Evolutionary conservation across 495 filamentous ascomycete genomes (phyloP).

Genomic region (Podospora tetraspora): DNA sequence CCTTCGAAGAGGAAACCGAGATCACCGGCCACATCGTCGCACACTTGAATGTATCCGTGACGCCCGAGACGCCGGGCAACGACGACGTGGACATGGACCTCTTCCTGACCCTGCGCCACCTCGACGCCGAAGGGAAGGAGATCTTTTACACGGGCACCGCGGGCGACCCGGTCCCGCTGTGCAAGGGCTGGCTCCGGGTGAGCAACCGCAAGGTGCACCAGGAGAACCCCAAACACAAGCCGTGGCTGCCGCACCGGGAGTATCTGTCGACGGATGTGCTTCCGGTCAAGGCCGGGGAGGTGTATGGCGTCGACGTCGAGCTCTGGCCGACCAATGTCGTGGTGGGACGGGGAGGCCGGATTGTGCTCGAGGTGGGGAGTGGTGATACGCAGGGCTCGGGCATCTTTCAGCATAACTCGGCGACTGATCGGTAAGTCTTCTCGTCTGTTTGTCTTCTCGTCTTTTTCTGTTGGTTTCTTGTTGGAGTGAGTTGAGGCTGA

Average conservation of each 20-base stretch:
- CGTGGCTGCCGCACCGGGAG: slow-evolving; percentile 54
- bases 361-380: slow-evolving; percentile 54
- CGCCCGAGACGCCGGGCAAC: slow-evolving; percentile 30
- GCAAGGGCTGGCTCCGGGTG: slow-evolving; percentile 55
- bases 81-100: slow-evolving; percentile 55
- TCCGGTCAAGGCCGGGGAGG: slow-evolving; percentile 48
- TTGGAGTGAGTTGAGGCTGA: not conserved
- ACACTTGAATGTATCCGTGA: slow-evolving; percentile 55
- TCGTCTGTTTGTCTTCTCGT: not conserved
- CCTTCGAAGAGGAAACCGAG: slow-evolving; percentile 55
- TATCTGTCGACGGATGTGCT: slow-evolving; percentile 54
- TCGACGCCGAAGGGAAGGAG: slow-evolving; percentile 50
- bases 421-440: slow-evolving; percentile 27
- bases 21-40: slow-evolving; percentile 63
- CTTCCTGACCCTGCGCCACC: slow-evolving; percentile 58
- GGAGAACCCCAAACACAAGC: slow-evolving; percentile 40
- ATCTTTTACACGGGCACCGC: slow-evolving; percentile 59
- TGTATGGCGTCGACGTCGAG: slow-evolving; percentile 62
- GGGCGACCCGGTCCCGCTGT: slow-evolving; percentile 43
- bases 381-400: slow-evolving; percentile 60
- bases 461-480: not conserved
- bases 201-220: slow-evolving; percentile 49
- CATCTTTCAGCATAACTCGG: slow-evolving; percentile 51
- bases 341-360: slow-evolving; percentile 46
- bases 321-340: slow-evolving; percentile 67